phyloP scores from a whole-genome alignment of 805 yeast genomes.

The Suhomyces xylopsoci region DNA sequence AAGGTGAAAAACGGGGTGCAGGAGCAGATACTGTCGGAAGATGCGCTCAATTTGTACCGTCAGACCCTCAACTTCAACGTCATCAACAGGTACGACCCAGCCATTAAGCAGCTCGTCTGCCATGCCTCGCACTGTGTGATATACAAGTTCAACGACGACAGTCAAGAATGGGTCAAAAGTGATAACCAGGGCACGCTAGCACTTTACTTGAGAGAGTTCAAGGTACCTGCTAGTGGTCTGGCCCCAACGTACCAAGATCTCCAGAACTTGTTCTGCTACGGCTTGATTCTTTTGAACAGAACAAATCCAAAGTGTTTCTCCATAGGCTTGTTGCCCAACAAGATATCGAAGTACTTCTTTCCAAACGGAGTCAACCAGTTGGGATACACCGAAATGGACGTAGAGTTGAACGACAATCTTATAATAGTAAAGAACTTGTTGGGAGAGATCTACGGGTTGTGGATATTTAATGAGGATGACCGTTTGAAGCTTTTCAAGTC shows the following conservation, averaged over 20 bases:
- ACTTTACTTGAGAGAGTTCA: conserved; percentile 53
- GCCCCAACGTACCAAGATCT: conserved; percentile 27
- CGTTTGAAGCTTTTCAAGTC: conserved; percentile 55
- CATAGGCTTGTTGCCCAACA: conserved; percentile 61
- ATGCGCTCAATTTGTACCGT: conserved; percentile 59
- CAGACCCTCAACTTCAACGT: conserved; percentile 73
- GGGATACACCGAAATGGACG: conserved; percentile 49
- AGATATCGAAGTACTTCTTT: conserved; percentile 44
- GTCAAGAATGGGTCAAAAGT: conserved; percentile 66
- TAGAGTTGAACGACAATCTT: conserved; percentile 66
- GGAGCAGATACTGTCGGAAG: conserved; percentile 39
- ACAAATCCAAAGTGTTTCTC: conserved; percentile 68
- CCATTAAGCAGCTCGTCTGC: conserved; percentile 61
- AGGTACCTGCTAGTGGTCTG: conserved; percentile 18
- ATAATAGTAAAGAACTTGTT: conserved; percentile 64
- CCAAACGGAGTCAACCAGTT: conserved; percentile 29
- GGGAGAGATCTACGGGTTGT: conserved; percentile 73
- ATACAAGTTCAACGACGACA: conserved; percentile 55
- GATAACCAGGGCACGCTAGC: conserved; percentile 72
- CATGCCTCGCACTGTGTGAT: conserved; percentile 71
- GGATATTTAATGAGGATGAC: conserved; percentile 72
- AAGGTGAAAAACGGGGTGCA: conserved; percentile 36
- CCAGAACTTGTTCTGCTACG: conserved; percentile 55
- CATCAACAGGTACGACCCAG: conserved; percentile 72
- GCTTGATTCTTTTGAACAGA: conserved; percentile 67